Evolutionary conservation across 2,329 filamentous ascomycete species (phyloP).

Genomic region (Helicocarpus griseus): DNA sequence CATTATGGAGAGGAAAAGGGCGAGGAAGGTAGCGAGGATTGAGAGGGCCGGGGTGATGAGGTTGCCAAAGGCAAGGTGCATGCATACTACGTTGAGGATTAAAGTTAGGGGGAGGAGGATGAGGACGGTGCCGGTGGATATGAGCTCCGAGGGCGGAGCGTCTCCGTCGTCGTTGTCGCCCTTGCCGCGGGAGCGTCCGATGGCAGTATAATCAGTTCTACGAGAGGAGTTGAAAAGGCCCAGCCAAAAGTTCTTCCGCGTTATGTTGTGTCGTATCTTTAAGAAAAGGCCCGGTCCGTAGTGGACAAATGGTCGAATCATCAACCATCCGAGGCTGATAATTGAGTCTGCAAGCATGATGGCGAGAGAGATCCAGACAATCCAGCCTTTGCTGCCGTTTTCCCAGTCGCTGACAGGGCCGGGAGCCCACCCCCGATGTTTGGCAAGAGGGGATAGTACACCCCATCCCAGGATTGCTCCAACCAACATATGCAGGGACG

Average conservation of each 20-base stretch:
- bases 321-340: conserved; percentile 73
- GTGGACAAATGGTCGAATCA: conserved; percentile 52
- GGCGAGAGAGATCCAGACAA: conserved; percentile 89
- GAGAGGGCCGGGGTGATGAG: conserved; percentile 72
- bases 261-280: conserved; percentile 19
- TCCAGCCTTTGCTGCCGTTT: conserved; percentile 92
- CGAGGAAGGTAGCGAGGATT: conserved; percentile 70
- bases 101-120: conserved; percentile 71
- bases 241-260: conserved; percentile 18
- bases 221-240: conserved; percentile 12
- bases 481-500: conserved; percentile 89
- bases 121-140: conserved; percentile 60
- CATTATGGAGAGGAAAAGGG: conserved; percentile 59
- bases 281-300: conserved; percentile 32
- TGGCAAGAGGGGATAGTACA: conserved; percentile 79
- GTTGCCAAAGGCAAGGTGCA: conserved; percentile 72
- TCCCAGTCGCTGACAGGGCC: conserved; percentile 84
- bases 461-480: conserved; percentile 88
- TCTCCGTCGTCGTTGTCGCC: conserved; percentile 53
- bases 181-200: conserved; percentile 3
- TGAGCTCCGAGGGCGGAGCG: conserved; percentile 72
- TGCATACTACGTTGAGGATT: conserved; percentile 67
- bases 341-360: conserved; percentile 96
- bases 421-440: conserved; percentile 77
- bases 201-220: neutral